These are phyloP conservation scores for Prunus padus DNA, from an alignment of 306 rosid genomes.

Conservation along the genomic window DNA sequence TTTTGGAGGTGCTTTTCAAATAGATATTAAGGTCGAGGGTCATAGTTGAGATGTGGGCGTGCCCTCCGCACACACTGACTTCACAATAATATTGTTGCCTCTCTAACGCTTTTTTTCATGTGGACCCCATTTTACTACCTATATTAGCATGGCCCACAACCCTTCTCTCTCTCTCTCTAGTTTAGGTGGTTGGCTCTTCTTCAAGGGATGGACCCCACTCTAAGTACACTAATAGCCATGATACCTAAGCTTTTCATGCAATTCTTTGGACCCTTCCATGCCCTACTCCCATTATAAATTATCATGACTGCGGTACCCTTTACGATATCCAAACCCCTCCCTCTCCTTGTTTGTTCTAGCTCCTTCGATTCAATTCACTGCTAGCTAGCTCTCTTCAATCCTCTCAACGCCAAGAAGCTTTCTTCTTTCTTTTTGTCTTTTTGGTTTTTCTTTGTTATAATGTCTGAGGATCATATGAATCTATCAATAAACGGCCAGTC, in stretches of 20 bases:
- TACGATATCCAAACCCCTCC: slow-evolving; percentile 17
- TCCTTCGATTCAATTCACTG: background rate
- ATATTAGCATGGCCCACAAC: slow-evolving; percentile 5
- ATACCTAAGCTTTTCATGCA: slow-evolving; percentile 47
- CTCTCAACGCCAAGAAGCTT: background rate
- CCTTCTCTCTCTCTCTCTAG: background rate
- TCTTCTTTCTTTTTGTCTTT: slow-evolving; percentile 8
- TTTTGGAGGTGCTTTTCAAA: slow-evolving; percentile 43
- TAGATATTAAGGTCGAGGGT: slow-evolving; percentile 56
- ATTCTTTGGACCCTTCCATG: slow-evolving; percentile 44
- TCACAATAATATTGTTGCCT: slow-evolving; percentile 28
- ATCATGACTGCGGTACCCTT: slow-evolving; percentile 34
- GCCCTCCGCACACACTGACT: slow-evolving; percentile 40
- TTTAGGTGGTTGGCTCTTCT: slow-evolving; percentile 50
- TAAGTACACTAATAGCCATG: slow-evolving; percentile 53
- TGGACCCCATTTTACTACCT: slow-evolving; percentile 18
- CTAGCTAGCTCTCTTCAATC: background rate
- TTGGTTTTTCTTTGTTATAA: background rate
- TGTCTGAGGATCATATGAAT: slow-evolving; percentile 39
- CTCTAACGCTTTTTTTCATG: slow-evolving; percentile 23
- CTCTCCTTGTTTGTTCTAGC: background rate
- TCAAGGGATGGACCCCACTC: slow-evolving; percentile 33
- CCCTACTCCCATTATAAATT: slow-evolving; percentile 49
- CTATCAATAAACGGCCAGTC: slow-evolving; percentile 56
- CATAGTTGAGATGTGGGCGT: slow-evolving; percentile 51